Evolutionary conservation across 371 early-diverging fungal species (phyloP).

Genomic region (Nematocida sp.): DNA sequence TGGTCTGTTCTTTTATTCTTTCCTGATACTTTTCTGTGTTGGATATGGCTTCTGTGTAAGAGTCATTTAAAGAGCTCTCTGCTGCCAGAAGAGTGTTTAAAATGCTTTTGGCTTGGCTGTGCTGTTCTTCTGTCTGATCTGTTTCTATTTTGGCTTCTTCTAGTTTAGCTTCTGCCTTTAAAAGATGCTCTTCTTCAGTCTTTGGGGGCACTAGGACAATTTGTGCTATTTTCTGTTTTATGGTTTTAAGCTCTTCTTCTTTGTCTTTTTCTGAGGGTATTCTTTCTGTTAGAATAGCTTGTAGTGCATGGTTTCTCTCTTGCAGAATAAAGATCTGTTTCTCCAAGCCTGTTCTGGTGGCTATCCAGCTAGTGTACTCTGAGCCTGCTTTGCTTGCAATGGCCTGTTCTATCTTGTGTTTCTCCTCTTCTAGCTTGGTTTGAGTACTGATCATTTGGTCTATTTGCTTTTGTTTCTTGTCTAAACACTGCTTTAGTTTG

Average conservation of each 20-base stretch:
- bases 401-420: neutral
- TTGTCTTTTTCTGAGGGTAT: neutral
- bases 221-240: neutral
- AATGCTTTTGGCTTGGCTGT: slow-evolving; percentile 60
- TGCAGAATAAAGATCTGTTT: slow-evolving; percentile 28
- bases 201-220: slow-evolving; percentile 7
- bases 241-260: neutral
- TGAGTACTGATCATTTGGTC: slow-evolving; percentile 68
- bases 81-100: slow-evolving; percentile 59
- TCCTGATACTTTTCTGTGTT: slow-evolving; percentile 66
- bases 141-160: slow-evolving; percentile 66
- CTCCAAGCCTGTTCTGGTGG: neutral
- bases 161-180: slow-evolving; percentile 66
- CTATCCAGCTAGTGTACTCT: neutral
- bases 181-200: slow-evolving; percentile 66
- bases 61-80: neutral
- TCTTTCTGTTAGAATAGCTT: neutral
- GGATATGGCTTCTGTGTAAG: neutral
- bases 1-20: neutral
- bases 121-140: slow-evolving; percentile 66
- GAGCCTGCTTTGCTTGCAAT: neutral
- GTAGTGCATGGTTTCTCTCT: slow-evolving; percentile 5
- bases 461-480: slow-evolving; percentile 68
- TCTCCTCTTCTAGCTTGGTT: slow-evolving; percentile 67
- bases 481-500: slow-evolving; percentile 67